A percentile compares a stretch with the other conserved stretches of the same genome.
Conservation (phyloP, 208 protist genomes). For the Angomonas ambiguus region DNA sequence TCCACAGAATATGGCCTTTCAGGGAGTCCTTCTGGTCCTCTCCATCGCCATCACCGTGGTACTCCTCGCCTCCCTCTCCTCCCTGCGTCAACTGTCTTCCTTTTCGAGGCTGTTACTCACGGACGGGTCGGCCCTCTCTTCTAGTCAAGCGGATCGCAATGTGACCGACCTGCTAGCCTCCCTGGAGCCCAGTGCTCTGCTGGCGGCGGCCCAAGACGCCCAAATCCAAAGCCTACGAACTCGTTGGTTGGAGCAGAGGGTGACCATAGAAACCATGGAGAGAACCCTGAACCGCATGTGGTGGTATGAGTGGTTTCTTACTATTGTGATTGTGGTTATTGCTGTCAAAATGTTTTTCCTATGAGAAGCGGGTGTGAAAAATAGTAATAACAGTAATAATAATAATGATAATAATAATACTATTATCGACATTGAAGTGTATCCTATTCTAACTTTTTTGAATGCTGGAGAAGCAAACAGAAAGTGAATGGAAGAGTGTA, state of each 20-base stretch:
- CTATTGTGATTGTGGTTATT: neutral
- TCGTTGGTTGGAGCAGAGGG: constrained; percentile 73
- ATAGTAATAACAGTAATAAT: neutral
- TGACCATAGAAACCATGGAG: constrained; percentile 43
- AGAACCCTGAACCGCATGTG: constrained; percentile 39
- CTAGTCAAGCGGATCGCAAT: neutral
- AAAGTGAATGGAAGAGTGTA: no score
- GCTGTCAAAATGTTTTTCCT: constrained; percentile 5
- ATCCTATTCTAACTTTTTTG: no score
- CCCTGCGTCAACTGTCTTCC: constrained; percentile 25
- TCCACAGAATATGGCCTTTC: constrained; percentile 36
- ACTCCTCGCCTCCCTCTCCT: constrained; percentile 43
- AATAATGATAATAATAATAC: neutral
- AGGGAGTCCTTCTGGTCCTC: constrained; percentile 55
- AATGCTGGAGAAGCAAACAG: no score
- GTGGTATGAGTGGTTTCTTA: constrained; percentile 13
- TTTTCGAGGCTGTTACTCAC: constrained; percentile 21
- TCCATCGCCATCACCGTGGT: constrained; percentile 56
- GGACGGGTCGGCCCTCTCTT: neutral
- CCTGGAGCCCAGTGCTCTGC: constrained; percentile 53
- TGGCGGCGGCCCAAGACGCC: constrained; percentile 55
- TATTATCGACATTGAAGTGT: no score
- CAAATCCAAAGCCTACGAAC: constrained; percentile 75
- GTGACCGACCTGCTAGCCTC: neutral
- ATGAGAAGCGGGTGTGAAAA: neutral